A percentile compares a stretch with the other conserved stretches of the same genome.
Conservation (phyloP, 2,329 filamentous ascomycete genomes). For the Aspergillus chevalieri region DNA sequence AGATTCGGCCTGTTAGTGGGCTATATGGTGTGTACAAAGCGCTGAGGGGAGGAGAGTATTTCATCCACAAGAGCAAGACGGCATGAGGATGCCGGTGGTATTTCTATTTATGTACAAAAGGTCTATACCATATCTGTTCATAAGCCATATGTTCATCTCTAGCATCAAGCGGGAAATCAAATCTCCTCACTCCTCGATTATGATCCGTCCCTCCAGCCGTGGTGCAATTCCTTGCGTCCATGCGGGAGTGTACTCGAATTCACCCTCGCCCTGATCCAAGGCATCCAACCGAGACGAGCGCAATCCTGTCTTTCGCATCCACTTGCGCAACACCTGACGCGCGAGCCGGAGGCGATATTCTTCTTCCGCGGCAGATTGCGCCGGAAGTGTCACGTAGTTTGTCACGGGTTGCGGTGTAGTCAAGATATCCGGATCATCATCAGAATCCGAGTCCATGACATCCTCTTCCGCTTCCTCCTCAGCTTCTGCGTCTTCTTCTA, state of each 20-base stretch:
- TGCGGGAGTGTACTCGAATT: slow-evolving; percentile 55
- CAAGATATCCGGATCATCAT: slow-evolving; percentile 36
- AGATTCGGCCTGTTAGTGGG: slow-evolving; percentile 19
- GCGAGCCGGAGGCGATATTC: slow-evolving; percentile 58
- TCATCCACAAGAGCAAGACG: slow-evolving; percentile 4
- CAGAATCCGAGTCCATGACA: slow-evolving; percentile 39
- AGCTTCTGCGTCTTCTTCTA: slow-evolving; percentile 27
- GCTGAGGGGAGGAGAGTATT: slow-evolving; percentile 19
- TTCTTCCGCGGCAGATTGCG: slow-evolving; percentile 41
- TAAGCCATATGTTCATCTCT: neutral
- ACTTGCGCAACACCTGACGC: slow-evolving; percentile 64
- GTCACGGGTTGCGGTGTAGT: slow-evolving; percentile 25
- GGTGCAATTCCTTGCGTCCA: slow-evolving; percentile 81
- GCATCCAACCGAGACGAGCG: slow-evolving; percentile 42
- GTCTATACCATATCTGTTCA: neutral
- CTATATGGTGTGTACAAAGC: slow-evolving; percentile 21
- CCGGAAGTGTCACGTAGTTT: slow-evolving; percentile 34
- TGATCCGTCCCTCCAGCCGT: slow-evolving; percentile 68
- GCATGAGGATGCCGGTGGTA: neutral
- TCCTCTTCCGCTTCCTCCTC: slow-evolving; percentile 37
- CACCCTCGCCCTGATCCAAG: slow-evolving; percentile 47
- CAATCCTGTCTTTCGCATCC: slow-evolving; percentile 64
- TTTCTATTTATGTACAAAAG: neutral
- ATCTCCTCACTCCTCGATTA: slow-evolving; percentile 14
- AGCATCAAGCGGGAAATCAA: neutral